Base-by-base conservation (phyloP, 2,329 filamentous ascomycete genomes). In the Fusarium xylarioides region DNA sequence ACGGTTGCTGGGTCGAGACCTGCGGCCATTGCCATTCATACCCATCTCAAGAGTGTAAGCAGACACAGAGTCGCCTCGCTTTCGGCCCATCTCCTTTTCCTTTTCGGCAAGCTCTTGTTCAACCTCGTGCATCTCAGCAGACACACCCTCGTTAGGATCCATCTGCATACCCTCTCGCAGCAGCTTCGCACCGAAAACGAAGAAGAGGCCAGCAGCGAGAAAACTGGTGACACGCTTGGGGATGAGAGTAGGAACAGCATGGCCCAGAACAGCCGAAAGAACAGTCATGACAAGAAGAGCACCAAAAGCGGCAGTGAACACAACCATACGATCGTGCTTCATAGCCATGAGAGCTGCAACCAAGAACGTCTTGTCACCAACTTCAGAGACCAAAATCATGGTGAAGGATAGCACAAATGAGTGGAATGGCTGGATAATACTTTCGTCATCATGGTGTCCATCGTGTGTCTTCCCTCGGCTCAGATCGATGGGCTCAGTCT, bases 291-390 rank as follows among this genome's bases (percentile, higher is more conserved):
- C 89, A 67, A 97, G 90, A 50, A 99, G 87, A 15, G 96, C 97
- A 59, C 92, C 91, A 77, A 97, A 95, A n/a, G 96, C 96, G 12
- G 96, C 95, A 4, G 94, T 93, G 84, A 99, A 99, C 70, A 99
- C 96, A 18, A 98, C 89, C 73, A 97, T 86, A 58, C 96, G 92
- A 70, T 96, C 93, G 79, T 99, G 95, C 81, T 97, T 96, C 96
- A 99, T 99, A 18, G 96, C 96, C 96, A 99, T 99, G 23, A 99
- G 89, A 12, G 95, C 95, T 11, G 96, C 96, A 28, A 99, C 94
- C 47, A 99, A 88, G 86, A 99, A 99, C 0, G 96, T 99, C 85
- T 99, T 99, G 89, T 99, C 96, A 72, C 96, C 96, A 77, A 99
- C 91, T 82, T 99, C 96, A 52, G 95, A 98, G 77, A 98, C 92